phyloP scores from a whole-genome alignment of 371 early-diverging fungal species.

The Encephalitozoon romaleae region DNA sequence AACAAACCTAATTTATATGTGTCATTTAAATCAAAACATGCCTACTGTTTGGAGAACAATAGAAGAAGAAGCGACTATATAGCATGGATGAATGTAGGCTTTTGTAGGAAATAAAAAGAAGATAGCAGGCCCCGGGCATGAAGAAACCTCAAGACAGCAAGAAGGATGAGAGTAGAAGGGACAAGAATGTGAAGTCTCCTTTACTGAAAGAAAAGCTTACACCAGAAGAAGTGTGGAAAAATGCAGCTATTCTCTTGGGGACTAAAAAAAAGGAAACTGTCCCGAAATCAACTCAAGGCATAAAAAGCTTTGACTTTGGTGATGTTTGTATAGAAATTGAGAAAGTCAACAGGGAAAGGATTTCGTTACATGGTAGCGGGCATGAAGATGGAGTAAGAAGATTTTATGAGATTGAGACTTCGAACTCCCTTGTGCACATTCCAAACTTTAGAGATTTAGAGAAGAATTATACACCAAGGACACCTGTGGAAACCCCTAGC shows the following conservation, averaged over 20 bases:
- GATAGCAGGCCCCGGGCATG: neutral
- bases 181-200: neutral
- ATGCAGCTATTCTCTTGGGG: slow-evolving; percentile 28
- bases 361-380: neutral
- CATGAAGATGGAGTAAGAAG: neutral
- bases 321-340: slow-evolving; percentile 12
- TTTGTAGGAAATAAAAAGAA: neutral
- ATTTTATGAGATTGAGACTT: slow-evolving; percentile 22
- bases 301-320: slow-evolving; percentile 9
- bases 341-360: slow-evolving; percentile 18
- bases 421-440: slow-evolving; percentile 23
- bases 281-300: neutral
- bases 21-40: neutral
- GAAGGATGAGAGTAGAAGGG: neutral
- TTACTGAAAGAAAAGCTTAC: slow-evolving; percentile 24
- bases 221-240: slow-evolving; percentile 48
- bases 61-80: neutral
- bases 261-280: slow-evolving; percentile 32
- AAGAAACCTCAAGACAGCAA: neutral
- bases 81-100: neutral
- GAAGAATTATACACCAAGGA: neutral
- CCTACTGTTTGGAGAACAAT: neutral
- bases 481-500: slow-evolving; percentile 25
- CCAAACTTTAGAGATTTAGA: slow-evolving; percentile 24
- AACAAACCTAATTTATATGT: neutral